phyloP scores from a whole-genome alignment of 2,329 filamentous ascomycete species.

The Zasmidium cellare region DNA sequence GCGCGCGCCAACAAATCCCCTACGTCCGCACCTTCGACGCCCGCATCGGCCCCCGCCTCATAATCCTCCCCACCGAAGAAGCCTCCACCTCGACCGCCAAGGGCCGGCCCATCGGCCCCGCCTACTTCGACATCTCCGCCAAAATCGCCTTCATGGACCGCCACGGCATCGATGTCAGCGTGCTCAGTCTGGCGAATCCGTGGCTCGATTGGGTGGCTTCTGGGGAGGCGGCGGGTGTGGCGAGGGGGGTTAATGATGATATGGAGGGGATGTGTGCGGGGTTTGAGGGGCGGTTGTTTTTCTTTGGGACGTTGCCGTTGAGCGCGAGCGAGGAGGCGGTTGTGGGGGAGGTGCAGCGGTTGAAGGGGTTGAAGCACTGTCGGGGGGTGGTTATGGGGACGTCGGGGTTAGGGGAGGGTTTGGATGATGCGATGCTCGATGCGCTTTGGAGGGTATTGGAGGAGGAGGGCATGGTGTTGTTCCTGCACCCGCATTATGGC shows the following conservation, averaged over 20 bases:
- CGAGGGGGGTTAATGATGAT: constrained; percentile 72
- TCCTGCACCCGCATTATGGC: constrained; percentile 91
- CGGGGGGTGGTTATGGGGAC: constrained; percentile 89
- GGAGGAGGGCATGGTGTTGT: constrained; percentile 65
- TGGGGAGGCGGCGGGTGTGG: constrained; percentile 62
- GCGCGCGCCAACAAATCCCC: constrained; percentile 62
- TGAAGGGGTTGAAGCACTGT: constrained; percentile 65
- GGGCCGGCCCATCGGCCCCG: constrained; percentile 77
- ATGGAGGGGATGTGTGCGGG: constrained; percentile 70
- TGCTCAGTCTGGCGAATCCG: constrained; percentile 87
- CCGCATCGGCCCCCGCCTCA: constrained; percentile 58
- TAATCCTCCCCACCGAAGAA: constrained; percentile 34
- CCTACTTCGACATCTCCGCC: constrained; percentile 76
- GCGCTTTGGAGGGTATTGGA: constrained; percentile 72
- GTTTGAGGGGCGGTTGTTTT: constrained; percentile 70
- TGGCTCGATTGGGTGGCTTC: constrained; percentile 83
- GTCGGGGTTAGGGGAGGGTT: constrained; percentile 72
- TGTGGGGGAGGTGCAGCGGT: constrained; percentile 63
- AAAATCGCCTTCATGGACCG: constrained; percentile 87
- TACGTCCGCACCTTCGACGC: constrained; percentile 66
- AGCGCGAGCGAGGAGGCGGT: constrained; percentile 64
- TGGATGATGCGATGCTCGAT: constrained; percentile 75
- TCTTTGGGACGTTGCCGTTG: constrained; percentile 79
- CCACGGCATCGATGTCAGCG: constrained; percentile 77
- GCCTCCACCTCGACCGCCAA: constrained; percentile 46